Percentiles rank a stretch among this genome's conserved stretches.
Conservation (phyloP, 2,329 filamentous ascomycete species). For the Fusarium sp. region DNA sequence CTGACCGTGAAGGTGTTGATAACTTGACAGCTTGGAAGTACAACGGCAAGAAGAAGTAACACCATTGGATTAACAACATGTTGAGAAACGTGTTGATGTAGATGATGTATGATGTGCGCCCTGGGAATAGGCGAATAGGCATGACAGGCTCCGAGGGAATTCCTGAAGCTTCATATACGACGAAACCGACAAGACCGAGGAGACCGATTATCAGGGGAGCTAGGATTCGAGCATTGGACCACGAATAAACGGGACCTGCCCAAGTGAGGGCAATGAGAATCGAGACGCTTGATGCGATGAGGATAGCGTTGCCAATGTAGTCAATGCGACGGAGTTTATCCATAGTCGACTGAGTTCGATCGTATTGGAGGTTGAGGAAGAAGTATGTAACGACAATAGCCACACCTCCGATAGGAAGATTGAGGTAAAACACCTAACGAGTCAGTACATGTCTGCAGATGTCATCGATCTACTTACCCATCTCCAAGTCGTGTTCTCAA, state of each 20-base stretch:
- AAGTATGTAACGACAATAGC: slow-evolving; percentile 46
- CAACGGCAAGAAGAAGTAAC: slow-evolving; percentile 55
- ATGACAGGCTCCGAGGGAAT: slow-evolving; percentile 41
- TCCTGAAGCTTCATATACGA: slow-evolving; percentile 34
- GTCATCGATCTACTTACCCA: slow-evolving; percentile 43
- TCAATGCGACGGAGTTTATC: slow-evolving; percentile 54
- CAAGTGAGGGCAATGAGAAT: slow-evolving; percentile 57
- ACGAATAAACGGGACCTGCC: slow-evolving; percentile 55
- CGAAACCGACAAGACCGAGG: slow-evolving; percentile 28
- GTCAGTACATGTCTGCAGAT: background rate
- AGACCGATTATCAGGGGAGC: slow-evolving; percentile 51
- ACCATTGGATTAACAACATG: slow-evolving; percentile 47
- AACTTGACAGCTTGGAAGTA: slow-evolving; percentile 58
- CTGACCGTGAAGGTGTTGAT: slow-evolving; percentile 47
- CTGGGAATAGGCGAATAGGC: slow-evolving; percentile 38
- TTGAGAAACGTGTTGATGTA: slow-evolving; percentile 40
- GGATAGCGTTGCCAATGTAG: slow-evolving; percentile 54
- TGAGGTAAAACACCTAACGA: slow-evolving; percentile 55
- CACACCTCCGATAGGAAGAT: slow-evolving; percentile 52
- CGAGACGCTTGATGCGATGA: slow-evolving; percentile 52
- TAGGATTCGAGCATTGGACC: slow-evolving; percentile 53
- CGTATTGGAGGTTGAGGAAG: slow-evolving; percentile 52
- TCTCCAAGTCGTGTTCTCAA: slow-evolving; percentile 51
- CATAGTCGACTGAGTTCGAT: slow-evolving; percentile 32
- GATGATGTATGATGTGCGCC: slow-evolving; percentile 37